Base-by-base conservation (phyloP, 352 stramenopile species). In the Globisporangium barbulae region DNA sequence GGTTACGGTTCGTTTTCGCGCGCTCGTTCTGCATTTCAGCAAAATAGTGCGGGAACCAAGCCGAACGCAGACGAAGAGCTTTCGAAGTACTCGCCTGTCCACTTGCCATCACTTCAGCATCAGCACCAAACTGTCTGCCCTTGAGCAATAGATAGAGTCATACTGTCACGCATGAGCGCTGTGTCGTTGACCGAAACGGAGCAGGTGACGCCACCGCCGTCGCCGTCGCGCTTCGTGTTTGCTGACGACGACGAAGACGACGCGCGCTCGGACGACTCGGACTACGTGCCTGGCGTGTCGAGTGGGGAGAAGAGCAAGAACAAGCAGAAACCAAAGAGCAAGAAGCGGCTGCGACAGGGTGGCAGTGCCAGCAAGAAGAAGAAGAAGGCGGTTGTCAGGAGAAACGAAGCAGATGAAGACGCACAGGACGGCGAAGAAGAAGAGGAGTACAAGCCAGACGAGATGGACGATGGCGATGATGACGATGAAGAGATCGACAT, bases 341-440 rank as follows among this genome's bases (percentile, higher is more conserved):
- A 65, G 59, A 67, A 67, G 35, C 64, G 64, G 13, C 10, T 53
- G 50, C 49, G 47, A 21, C 63, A 63, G 48, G 30, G 39, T 28
- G 15, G 15, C 7, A 66, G 50, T 19, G 52, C 19, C 6, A 56
- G 44, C 9, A 53, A 56, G 48, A 53, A 65, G 37, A 57, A 54
- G 28, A 49, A 42, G 30, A 30, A 15, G 12, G 21, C 15, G 30
- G 17, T 19, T 30, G n/a, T 12, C 19, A 44, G 19, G 7, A 37
- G 41, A 35, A 57, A 42, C 15, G 22, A 12, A 0, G 8, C 10
- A 22, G 47, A 47, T 7, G n/a, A 4, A 15, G 25, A 28, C 2
- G 25, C 35, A 41, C 54, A 53, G 28, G 56, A 62, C 35, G 52
- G 69, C 9, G 63, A 61, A 7, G n/a, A 35, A 33, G 63, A 59